Evolutionary conservation across 2,329 filamentous ascomycete species (phyloP), one percentile per base, ranked within the genome.

Genomic region (Penicillium sp.): DNA sequence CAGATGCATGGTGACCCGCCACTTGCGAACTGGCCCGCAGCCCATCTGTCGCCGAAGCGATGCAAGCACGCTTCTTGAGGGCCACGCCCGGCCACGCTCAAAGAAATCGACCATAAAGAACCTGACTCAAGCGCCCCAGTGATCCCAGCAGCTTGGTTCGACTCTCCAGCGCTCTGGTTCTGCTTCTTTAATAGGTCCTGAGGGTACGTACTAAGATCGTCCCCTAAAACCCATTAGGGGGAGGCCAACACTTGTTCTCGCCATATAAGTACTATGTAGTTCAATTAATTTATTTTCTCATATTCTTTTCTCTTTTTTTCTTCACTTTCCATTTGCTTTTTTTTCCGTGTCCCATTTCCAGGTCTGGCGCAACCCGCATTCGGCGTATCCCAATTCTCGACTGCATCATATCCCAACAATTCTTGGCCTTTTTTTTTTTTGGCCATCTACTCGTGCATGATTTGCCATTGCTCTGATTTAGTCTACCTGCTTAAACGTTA

Each of bases 1-100:
- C 43, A 53, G 53, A 59, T 60, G 62, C 60, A 63, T 58, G 43
- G 42, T 55, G 60, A 58, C 59, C 57, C 62, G 56, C 62, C 58
- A 63, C 57, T 65, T 59, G 46, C 55, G 53, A 64, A 62, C 55
- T 59, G 57, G 61, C 46, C 61, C 53, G 51, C 56, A 55, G 43
- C 47, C 48, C 29, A 47, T 48, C 45, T 54, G 48, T 49, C 24
- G 47, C 53, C 52, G 54, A 55, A 58, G 52, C 44, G 37, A 58
- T 44, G 45, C 52, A 52, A 57, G 49, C 48, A 50, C 46, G 38
- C 52, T 42, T 55, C 51, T 48, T 13, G 47, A 48, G 45, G 48
- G 13, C 19, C 26, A 9, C 6, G 17, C 29, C 42, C 38, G 48
- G 13, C 19, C 26, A 9, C 6, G 17, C 29, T 47, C 43, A 42